Percentiles rank a stretch among this genome's conserved stretches.
phyloP scores from a whole-genome alignment of 2,329 filamentous ascomycete genomes.

The Exophiala xenobiotica region DNA sequence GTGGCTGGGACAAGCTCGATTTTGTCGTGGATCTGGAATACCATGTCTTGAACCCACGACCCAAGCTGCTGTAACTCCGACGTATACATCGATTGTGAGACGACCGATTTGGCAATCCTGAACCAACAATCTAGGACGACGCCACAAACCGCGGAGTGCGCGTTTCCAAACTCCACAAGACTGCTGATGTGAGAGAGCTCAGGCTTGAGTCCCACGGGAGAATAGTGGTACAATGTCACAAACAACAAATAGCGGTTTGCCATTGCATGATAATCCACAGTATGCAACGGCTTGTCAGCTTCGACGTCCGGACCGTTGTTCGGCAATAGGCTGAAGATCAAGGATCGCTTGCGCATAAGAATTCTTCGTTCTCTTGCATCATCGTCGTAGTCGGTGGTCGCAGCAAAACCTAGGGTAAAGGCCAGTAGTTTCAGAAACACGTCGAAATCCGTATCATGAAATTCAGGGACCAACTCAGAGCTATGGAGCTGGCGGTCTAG shows the following conservation, averaged over 20 bases:
- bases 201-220: slow-evolving; percentile 20
- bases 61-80: slow-evolving; percentile 11
- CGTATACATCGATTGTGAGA: slow-evolving; percentile 3
- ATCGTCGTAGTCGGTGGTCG: background rate
- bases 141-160: slow-evolving; percentile 20
- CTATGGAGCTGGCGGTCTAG: slow-evolving; percentile 9
- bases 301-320: slow-evolving; percentile 20
- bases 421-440: slow-evolving; percentile 26
- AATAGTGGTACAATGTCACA: slow-evolving; percentile 22
- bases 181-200: slow-evolving; percentile 16
- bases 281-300: slow-evolving; percentile 10
- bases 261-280: slow-evolving; percentile 17
- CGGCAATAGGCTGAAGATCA: slow-evolving; percentile 26
- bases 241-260: slow-evolving; percentile 25
- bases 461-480: slow-evolving; percentile 11
- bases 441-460: slow-evolving; percentile 23
- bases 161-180: slow-evolving; percentile 21
- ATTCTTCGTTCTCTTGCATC: slow-evolving; percentile 6
- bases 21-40: slow-evolving; percentile 17
- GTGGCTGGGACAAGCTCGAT: slow-evolving; percentile 5
- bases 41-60: slow-evolving; percentile 21
- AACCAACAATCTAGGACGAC: slow-evolving; percentile 23
- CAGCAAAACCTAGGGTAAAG: slow-evolving; percentile 11
- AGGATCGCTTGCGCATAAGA: slow-evolving; percentile 17
- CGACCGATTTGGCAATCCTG: slow-evolving; percentile 12